phyloP scores from a whole-genome alignment of 345 rosid species.

The Firmiana major region DNA sequence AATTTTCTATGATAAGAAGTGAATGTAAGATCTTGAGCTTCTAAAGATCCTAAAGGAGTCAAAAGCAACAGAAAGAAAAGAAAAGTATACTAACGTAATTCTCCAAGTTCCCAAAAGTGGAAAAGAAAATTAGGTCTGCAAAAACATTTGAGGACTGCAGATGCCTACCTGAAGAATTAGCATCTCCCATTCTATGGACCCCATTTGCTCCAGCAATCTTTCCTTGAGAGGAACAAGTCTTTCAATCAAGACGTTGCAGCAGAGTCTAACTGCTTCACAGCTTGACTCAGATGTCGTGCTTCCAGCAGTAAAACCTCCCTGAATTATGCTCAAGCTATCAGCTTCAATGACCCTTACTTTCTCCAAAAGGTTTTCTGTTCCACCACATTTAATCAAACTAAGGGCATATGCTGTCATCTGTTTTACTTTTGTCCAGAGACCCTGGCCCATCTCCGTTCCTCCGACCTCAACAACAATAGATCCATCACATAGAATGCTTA shows the following conservation, averaged over 20 bases:
- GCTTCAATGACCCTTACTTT: slow-evolving; percentile 65
- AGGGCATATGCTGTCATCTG: slow-evolving; percentile 85
- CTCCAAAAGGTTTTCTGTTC: slow-evolving; percentile 38
- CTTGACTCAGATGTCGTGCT: slow-evolving; percentile 85
- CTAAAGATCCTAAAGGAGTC: not conserved
- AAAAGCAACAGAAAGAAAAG: not conserved
- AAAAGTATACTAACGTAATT: not conserved
- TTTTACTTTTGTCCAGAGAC: slow-evolving; percentile 92
- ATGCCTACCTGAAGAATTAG: slow-evolving; percentile 60
- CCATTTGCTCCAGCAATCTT: slow-evolving; percentile 43
- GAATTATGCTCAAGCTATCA: slow-evolving; percentile 62
- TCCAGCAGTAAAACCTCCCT: slow-evolving; percentile 71
- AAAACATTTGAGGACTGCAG: not conserved
- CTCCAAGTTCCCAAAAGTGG: not conserved
- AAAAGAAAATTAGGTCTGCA: not conserved
- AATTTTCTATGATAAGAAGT: not conserved
- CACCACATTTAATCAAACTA: slow-evolving; percentile 47
- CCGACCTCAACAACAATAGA: slow-evolving; percentile 87
- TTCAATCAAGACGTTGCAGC: slow-evolving; percentile 61
- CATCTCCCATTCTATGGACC: slow-evolving; percentile 57
- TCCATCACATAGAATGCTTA: slow-evolving; percentile 77
- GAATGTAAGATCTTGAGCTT: not conserved
- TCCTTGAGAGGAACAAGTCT: slow-evolving; percentile 48
- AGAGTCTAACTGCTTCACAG: slow-evolving; percentile 70
- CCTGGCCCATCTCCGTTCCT: slow-evolving; percentile 88